A percentile compares a stretch with the other conserved stretches of the same genome.
These are phyloP conservation scores for Mycena galericulata DNA, from an alignment of 768 basidiomycete genomes.

Conservation along the genomic window DNA sequence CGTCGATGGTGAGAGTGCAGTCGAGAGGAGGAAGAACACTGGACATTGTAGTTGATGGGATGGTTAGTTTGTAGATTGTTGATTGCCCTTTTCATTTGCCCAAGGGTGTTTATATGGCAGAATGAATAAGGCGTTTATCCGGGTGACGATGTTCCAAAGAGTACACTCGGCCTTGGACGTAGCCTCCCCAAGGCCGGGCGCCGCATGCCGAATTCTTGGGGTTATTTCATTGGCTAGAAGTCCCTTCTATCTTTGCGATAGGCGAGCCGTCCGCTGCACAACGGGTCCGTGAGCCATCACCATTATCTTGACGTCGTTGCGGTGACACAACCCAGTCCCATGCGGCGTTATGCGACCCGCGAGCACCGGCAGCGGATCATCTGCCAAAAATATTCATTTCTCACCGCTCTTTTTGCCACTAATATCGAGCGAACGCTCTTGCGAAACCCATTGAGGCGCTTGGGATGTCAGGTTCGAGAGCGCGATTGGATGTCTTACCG, in stretches of 20 bases:
- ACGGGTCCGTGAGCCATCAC: not conserved
- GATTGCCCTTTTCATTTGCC: not conserved
- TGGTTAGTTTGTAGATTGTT: too few species aligned
- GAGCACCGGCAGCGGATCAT: not conserved
- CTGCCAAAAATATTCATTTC: too few species aligned
- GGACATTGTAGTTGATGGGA: not conserved
- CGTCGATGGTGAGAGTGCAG: slow-evolving; percentile 5
- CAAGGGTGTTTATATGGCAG: not conserved
- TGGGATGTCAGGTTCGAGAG: too few species aligned
- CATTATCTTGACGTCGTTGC: not conserved
- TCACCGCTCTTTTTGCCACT: too few species aligned
- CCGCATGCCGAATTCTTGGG: not conserved
- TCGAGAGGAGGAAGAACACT: slow-evolving; percentile 15
- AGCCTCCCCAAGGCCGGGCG: not conserved
- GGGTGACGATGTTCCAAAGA: not conserved
- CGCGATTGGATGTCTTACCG: too few species aligned
- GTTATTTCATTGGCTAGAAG: not conserved
- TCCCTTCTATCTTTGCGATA: not conserved
- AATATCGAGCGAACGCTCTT: too few species aligned
- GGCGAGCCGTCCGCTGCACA: not conserved
- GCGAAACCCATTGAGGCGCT: too few species aligned
- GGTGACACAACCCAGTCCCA: not conserved
- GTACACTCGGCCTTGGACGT: not conserved
- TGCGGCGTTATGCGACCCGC: not conserved
- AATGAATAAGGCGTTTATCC: not conserved